Percentiles rank a stretch among this genome's conserved stretches.
phyloP scores from a whole-genome alignment of 2,329 filamentous ascomycete species.

The Fulvia fulva region DNA sequence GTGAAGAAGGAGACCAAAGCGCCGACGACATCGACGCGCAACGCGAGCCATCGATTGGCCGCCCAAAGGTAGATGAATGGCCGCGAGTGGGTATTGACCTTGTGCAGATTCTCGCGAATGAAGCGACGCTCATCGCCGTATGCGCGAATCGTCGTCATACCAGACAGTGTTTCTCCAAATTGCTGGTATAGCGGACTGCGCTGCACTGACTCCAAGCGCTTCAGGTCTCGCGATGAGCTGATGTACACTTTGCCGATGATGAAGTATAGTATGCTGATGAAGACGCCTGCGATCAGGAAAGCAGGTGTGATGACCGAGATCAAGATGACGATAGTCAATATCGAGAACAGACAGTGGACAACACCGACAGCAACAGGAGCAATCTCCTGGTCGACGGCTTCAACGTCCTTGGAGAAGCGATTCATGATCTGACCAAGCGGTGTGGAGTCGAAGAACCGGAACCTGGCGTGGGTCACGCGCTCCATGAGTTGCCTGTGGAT shows the following conservation, averaged over 20 bases:
- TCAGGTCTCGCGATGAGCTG: conserved; percentile 87
- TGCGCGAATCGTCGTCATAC: conserved; percentile 93
- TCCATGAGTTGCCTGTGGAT: conserved; percentile 77
- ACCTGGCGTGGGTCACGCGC: conserved; percentile 80
- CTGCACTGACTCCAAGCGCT: conserved; percentile 89
- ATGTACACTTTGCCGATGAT: conserved; percentile 85
- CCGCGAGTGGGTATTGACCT: conserved; percentile 85
- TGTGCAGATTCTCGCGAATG: conserved; percentile 80
- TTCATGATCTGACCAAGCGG: conserved; percentile 97
- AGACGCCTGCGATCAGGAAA: conserved; percentile 80
- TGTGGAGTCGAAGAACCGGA: conserved; percentile 96
- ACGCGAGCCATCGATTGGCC: conserved; percentile 91
- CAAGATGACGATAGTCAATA: conserved; percentile 80
- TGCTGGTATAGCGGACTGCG: conserved; percentile 95
- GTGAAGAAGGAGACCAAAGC: conserved; percentile 92
- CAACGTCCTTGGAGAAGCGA: conserved; percentile 95
- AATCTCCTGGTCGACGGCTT: conserved; percentile 92
- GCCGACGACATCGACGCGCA: conserved; percentile 85
- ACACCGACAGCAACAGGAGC: conserved; percentile 82
- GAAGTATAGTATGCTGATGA: conserved; percentile 81
- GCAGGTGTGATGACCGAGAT: conserved; percentile 86
- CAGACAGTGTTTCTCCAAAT: conserved; percentile 90
- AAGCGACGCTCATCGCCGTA: conserved; percentile 94
- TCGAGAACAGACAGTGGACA: conserved; percentile 61
- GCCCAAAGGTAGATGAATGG: conserved; percentile 97